Conservation (phyloP, 108 stramenopile genomes). For the Schizochytrium sp. region DNA sequence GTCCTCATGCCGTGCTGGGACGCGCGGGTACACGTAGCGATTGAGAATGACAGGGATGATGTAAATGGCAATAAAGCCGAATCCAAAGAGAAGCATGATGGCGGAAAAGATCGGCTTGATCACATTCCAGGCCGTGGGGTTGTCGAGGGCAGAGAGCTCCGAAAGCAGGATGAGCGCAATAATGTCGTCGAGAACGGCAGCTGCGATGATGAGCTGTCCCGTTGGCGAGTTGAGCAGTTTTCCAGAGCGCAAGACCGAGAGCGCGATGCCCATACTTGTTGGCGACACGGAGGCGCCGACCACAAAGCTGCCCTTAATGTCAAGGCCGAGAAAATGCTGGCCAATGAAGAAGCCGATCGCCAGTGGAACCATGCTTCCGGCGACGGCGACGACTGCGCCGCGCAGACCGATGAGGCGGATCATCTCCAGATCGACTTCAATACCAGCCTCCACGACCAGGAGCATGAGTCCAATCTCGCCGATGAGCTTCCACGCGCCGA, state of each 20-base stretch:
- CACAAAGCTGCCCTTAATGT: not conserved
- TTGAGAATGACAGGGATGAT: not conserved
- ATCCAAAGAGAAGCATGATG: not conserved
- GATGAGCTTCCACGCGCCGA: not conserved
- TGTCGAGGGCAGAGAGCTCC: not conserved
- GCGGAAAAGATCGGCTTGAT: not conserved
- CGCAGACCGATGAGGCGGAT: not conserved
- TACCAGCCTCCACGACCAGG: not conserved
- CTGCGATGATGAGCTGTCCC: not conserved
- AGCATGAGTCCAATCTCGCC: not conserved
- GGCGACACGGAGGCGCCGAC: not conserved
- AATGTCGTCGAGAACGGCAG: not conserved
- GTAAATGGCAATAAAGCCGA: not conserved
- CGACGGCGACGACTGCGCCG: not conserved
- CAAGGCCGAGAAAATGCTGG: not conserved
- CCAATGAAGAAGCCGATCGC: not conserved
- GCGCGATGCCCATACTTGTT: not conserved
- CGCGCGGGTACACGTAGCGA: not conserved
- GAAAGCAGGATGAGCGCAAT: not conserved
- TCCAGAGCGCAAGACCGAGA: not conserved
- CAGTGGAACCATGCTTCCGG: not conserved
- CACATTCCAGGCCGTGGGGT: not conserved
- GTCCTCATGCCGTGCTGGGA: not conserved
- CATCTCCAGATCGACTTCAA: not conserved
- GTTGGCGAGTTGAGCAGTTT: not conserved